Percentiles rank a stretch among this genome's conserved stretches.
phyloP scores from a whole-genome alignment of 352 stramenopile species.

The Globisporangium acanthophoron region DNA sequence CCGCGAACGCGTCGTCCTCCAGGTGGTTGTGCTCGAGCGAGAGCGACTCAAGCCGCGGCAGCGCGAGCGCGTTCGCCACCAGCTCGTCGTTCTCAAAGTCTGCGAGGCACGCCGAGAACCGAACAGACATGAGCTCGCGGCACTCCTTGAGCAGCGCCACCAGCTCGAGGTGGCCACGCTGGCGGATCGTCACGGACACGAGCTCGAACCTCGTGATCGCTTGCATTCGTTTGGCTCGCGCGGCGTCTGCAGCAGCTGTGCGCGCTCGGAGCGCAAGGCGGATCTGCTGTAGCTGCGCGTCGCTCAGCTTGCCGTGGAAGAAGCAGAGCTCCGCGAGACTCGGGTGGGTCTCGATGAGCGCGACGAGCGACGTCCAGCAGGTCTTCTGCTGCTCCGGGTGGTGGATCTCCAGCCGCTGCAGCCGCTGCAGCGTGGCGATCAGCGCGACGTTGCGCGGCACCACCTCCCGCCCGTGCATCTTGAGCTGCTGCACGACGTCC shows the following conservation, averaged over 20 bases:
- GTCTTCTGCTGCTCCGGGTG: slow-evolving; percentile 66
- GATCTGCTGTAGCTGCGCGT: slow-evolving; percentile 37
- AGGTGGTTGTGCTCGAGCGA: slow-evolving; percentile 79
- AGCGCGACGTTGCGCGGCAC: slow-evolving; percentile 35
- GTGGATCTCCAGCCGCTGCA: slow-evolving; percentile 64
- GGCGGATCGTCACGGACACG: slow-evolving; percentile 62
- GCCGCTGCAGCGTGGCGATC: slow-evolving; percentile 29
- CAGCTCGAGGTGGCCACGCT: slow-evolving; percentile 38
- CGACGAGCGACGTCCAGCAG: slow-evolving; percentile 29
- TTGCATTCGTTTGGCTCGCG: not conserved
- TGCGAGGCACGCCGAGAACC: slow-evolving; percentile 53
- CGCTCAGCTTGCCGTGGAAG: slow-evolving; percentile 64
- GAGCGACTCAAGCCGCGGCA: slow-evolving; percentile 31
- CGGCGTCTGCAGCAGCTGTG: not conserved
- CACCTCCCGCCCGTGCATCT: slow-evolving; percentile 64
- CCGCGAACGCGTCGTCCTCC: slow-evolving; percentile 54
- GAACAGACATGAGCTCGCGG: slow-evolving; percentile 30
- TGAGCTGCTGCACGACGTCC: slow-evolving; percentile 50
- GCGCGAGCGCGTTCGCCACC: slow-evolving; percentile 30
- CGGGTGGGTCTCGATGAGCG: slow-evolving; percentile 25
- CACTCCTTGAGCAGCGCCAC: slow-evolving; percentile 28
- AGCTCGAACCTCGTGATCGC: slow-evolving; percentile 46
- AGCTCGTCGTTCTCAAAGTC: slow-evolving; percentile 55
- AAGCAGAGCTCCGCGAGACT: slow-evolving; percentile 49
- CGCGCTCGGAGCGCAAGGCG: slow-evolving; percentile 18